These are phyloP conservation scores for Talaromyces borbonicus DNA, from an alignment of 495 filamentous ascomycete species.

Conservation along the genomic window DNA sequence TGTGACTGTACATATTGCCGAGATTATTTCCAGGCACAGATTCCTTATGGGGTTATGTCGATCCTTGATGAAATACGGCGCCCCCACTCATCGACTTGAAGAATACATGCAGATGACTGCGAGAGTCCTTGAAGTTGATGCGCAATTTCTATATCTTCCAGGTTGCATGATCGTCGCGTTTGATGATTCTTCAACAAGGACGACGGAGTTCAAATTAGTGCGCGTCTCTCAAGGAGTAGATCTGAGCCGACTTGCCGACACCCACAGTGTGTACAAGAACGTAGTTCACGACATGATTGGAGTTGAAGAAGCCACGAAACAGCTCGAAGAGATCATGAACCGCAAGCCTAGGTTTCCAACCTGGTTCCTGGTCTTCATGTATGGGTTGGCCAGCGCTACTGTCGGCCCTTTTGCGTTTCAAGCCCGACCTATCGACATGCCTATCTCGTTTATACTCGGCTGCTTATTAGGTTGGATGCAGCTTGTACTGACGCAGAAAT, in stretches of 20 bases:
- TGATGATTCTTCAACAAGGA: constrained; percentile 76
- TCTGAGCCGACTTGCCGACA: constrained; percentile 69
- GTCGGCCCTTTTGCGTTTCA: constrained; percentile 81
- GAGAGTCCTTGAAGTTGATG: constrained; percentile 74
- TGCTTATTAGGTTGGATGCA: constrained; percentile 71
- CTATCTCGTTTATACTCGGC: constrained; percentile 76
- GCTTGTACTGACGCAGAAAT: constrained; percentile 61
- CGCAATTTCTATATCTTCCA: constrained; percentile 81
- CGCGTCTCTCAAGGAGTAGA: constrained; percentile 65
- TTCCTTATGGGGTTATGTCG: constrained; percentile 83
- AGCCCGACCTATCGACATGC: constrained; percentile 74
- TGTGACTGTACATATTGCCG: constrained; percentile 76
- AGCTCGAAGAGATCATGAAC: constrained; percentile 51
- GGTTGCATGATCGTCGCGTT: constrained; percentile 92
- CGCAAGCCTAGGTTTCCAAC: constrained; percentile 42
- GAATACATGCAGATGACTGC: constrained; percentile 85
- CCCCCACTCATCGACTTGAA: constrained; percentile 64
- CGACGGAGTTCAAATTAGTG: constrained; percentile 82
- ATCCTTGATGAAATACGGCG: constrained; percentile 73
- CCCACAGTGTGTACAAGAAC: constrained; percentile 81
- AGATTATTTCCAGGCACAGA: constrained; percentile 63
- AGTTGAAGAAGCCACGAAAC: constrained; percentile 63
- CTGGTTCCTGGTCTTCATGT: constrained; percentile 63
- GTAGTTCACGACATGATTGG: constrained; percentile 79
- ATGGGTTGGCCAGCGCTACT: constrained; percentile 68